phyloP scores from a whole-genome alignment of 75 land plant genomes.

The Pseudotsuga menziesii region DNA sequence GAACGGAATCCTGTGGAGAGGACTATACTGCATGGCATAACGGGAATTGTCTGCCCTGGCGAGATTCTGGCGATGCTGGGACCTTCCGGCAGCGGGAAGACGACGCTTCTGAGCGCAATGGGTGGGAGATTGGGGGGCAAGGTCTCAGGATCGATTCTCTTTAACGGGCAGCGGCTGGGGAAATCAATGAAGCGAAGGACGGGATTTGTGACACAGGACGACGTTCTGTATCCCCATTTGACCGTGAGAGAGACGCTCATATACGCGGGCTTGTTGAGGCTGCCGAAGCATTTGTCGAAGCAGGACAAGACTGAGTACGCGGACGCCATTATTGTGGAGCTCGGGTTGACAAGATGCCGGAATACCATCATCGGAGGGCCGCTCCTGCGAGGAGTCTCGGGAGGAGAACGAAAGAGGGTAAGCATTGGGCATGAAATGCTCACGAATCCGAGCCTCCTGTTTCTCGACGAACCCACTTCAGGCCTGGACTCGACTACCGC shows the following conservation, averaged over 20 bases:
- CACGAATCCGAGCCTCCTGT: slow-evolving; percentile 46
- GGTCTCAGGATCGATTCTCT: slow-evolving; percentile 24
- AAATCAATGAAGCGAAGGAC: slow-evolving; percentile 25
- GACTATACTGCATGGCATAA: slow-evolving; percentile 51
- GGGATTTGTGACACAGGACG: slow-evolving; percentile 88
- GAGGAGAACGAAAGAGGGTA: slow-evolving; percentile 57
- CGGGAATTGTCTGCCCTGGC: slow-evolving; percentile 69
- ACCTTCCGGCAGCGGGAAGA: slow-evolving; percentile 84
- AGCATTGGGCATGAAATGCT: slow-evolving; percentile 64
- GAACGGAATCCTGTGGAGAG: slow-evolving; percentile 23
- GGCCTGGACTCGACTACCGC: slow-evolving; percentile 66
- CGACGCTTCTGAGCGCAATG: slow-evolving; percentile 67
- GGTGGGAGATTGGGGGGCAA: slow-evolving; percentile 57
- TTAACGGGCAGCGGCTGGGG: slow-evolving; percentile 25
- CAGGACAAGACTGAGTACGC: slow-evolving; percentile 33
- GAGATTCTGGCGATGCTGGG: slow-evolving; percentile 77
- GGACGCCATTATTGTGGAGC: slow-evolving; percentile 59
- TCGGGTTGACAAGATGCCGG: slow-evolving; percentile 43
- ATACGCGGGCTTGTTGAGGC: slow-evolving; percentile 62
- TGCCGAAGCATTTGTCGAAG: slow-evolving; percentile 31
- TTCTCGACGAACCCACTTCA: slow-evolving; percentile 61
- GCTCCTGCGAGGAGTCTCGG: slow-evolving; percentile 45
- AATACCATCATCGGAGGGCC: slow-evolving; percentile 41
- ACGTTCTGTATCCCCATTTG: slow-evolving; percentile 70
- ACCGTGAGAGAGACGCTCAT: slow-evolving; percentile 78